These are phyloP conservation scores for Powellomyces hirtus DNA, from an alignment of 192 early-diverging fungal genomes.

Conservation along the genomic window DNA sequence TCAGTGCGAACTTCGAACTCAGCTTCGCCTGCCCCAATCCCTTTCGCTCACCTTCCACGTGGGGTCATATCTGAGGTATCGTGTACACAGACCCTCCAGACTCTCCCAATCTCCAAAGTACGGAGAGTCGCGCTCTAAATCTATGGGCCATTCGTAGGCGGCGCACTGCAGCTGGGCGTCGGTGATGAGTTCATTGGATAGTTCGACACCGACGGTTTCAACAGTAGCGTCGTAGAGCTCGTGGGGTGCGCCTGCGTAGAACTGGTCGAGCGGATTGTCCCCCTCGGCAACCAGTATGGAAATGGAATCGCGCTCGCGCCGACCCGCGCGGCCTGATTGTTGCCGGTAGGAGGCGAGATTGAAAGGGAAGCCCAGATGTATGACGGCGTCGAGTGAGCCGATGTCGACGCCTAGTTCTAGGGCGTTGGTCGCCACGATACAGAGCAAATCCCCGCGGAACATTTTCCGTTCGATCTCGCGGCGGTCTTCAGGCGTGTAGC, in stretches of 20 bases:
- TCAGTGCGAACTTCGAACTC: no score
- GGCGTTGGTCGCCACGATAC: constrained; percentile 74
- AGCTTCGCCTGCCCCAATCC: background rate
- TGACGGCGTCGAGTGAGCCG: constrained; percentile 65
- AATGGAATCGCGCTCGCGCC: constrained; percentile 55
- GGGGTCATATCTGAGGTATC: constrained; percentile 9
- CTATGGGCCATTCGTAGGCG: constrained; percentile 56
- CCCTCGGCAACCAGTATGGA: constrained; percentile 60
- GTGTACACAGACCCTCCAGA: constrained; percentile 1
- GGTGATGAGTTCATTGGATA: constrained; percentile 31
- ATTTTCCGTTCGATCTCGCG: constrained; percentile 67
- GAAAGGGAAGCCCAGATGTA: constrained; percentile 74
- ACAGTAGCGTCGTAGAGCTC: constrained; percentile 50
- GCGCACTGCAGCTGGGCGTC: constrained; percentile 73
- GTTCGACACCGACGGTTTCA: constrained; percentile 35
- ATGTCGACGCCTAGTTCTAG: constrained; percentile 84
- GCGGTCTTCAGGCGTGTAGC: constrained; percentile 68
- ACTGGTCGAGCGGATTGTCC: constrained; percentile 58
- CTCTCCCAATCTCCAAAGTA: constrained; percentile 4
- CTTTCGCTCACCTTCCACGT: constrained; percentile 9
- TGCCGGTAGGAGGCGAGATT: constrained; percentile 60
- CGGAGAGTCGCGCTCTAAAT: background rate
- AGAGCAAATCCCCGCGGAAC: constrained; percentile 62
- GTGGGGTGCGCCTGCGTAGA: constrained; percentile 37
- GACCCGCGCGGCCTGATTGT: constrained; percentile 75